A percentile compares a stretch with the other conserved stretches of the same genome.
phyloP scores from a whole-genome alignment of 345 rosid species.

The Ceriops decandra region DNA sequence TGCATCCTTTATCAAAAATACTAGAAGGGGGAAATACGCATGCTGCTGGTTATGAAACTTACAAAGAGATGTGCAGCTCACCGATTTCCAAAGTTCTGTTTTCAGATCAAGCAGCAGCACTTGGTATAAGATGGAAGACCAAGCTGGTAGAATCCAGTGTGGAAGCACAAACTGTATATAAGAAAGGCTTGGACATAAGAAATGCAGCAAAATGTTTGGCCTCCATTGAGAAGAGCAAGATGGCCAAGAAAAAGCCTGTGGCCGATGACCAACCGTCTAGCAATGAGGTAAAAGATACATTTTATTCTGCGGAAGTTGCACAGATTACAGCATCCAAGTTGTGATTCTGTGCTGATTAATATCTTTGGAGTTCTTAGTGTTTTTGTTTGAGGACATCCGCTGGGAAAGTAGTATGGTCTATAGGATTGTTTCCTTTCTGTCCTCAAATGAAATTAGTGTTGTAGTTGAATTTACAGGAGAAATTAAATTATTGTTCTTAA shows the following conservation, averaged over 20 bases:
- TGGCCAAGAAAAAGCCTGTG: not conserved
- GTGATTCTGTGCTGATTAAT: not conserved
- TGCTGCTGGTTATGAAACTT: constrained; percentile 76
- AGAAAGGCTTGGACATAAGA: not conserved
- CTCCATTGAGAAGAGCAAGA: constrained; percentile 9
- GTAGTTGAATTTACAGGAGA: too few species aligned
- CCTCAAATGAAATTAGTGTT: too few species aligned
- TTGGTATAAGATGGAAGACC: constrained; percentile 55
- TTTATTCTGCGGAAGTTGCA: constrained; percentile 12
- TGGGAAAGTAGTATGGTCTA: not conserved
- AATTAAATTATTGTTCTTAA: too few species aligned
- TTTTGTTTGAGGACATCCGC: not conserved
- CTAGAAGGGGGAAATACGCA: constrained; percentile 67
- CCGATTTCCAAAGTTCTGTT: constrained; percentile 52
- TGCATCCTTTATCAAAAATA: constrained; percentile 76
- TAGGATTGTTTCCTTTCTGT: not conserved
- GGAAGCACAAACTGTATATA: constrained; percentile 14
- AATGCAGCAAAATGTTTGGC: not conserved
- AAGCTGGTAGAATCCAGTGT: constrained; percentile 18
- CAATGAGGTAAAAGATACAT: constrained; percentile 29
- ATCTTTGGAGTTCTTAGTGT: not conserved
- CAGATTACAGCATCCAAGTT: constrained; percentile 24
- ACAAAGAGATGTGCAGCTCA: constrained; percentile 81
- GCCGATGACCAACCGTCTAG: constrained; percentile 12
- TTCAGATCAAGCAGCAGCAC: constrained; percentile 79